A percentile compares a stretch with the other conserved stretches of the same genome.
Conservation (phyloP, 495 filamentous ascomycete species). For the Xanthoparmelia taractica region DNA sequence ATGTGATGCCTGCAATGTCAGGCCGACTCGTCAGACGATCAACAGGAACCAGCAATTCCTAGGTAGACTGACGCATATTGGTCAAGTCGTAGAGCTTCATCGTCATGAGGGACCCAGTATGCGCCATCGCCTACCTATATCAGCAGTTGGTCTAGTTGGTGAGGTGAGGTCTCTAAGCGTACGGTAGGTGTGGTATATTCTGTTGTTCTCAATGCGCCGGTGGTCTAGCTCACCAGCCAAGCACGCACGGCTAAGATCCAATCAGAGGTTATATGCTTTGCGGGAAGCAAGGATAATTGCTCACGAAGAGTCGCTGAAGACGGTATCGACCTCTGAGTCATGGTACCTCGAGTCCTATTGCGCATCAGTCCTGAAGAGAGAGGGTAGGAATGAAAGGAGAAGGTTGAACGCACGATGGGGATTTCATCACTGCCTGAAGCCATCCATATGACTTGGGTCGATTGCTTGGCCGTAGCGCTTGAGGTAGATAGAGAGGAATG, state of each 20-base stretch:
- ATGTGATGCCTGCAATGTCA: slow-evolving; percentile 36
- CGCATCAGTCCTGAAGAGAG: background rate
- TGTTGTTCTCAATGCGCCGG: slow-evolving; percentile 33
- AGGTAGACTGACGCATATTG: slow-evolving; percentile 28
- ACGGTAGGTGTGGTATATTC: slow-evolving; percentile 36
- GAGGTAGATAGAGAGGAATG: background rate
- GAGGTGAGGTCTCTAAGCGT: background rate
- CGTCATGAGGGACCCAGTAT: slow-evolving; percentile 36
- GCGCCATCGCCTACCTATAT: slow-evolving; percentile 26
- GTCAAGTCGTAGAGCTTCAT: slow-evolving; percentile 30
- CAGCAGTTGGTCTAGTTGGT: slow-evolving; percentile 1
- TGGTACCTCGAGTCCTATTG: slow-evolving; percentile 19
- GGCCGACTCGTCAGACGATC: background rate
- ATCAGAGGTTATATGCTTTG: background rate
- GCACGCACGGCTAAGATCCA: slow-evolving; percentile 16
- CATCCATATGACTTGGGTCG: slow-evolving; percentile 20
- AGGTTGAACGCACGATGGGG: slow-evolving; percentile 17
- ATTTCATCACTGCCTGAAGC: slow-evolving; percentile 24
- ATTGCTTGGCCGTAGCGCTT: background rate
- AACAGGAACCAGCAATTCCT: background rate
- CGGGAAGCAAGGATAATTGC: background rate
- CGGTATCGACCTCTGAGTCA: slow-evolving; percentile 14
- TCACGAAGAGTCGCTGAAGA: slow-evolving; percentile 22
- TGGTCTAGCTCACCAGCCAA: slow-evolving; percentile 25
- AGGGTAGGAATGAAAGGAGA: background rate